Conservation (phyloP, 306 rosid genomes). For the Lupinus albus region DNA sequence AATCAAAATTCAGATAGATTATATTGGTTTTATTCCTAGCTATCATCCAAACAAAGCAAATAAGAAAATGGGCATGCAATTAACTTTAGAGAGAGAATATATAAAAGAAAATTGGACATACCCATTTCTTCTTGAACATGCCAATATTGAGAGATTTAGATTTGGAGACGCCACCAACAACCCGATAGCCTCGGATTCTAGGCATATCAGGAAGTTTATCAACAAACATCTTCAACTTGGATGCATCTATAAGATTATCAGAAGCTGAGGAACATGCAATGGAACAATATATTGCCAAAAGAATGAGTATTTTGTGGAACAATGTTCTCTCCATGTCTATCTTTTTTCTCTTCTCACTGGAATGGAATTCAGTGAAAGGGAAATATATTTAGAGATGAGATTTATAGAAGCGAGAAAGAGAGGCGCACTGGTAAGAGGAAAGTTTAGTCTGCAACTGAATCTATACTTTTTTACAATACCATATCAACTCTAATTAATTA, state of each 20-base stretch:
- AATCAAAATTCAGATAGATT: too few species aligned
- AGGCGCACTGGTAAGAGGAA: too few species aligned
- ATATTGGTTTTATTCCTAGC: not conserved
- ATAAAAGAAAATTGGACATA: conserved; percentile 12
- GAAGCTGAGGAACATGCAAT: conserved; percentile 40
- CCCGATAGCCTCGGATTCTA: conserved; percentile 48
- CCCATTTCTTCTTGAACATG: conserved; percentile 84
- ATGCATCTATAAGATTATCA: conserved; percentile 40
- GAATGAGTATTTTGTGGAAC: conserved; percentile 23
- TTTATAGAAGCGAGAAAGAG: too few species aligned
- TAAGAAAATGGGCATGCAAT: too few species aligned
- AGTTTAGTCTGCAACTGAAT: too few species aligned
- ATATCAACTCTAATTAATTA: too few species aligned
- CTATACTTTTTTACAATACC: too few species aligned
- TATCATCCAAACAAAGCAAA: conserved; percentile 25
- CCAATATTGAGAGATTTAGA: conserved; percentile 62
- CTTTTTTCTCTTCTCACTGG: conserved; percentile 12
- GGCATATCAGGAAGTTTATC: conserved; percentile 75
- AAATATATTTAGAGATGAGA: not conserved
- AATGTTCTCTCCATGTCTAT: conserved; percentile 35
- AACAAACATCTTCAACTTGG: conserved; percentile 65
- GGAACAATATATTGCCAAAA: conserved; percentile 2
- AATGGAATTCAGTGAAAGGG: not conserved
- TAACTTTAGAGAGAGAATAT: not conserved
- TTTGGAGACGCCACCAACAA: conserved; percentile 51